Evolutionary conservation across 805 yeast genomes (phyloP).

Genomic region (Ogataea allantospora): DNA sequence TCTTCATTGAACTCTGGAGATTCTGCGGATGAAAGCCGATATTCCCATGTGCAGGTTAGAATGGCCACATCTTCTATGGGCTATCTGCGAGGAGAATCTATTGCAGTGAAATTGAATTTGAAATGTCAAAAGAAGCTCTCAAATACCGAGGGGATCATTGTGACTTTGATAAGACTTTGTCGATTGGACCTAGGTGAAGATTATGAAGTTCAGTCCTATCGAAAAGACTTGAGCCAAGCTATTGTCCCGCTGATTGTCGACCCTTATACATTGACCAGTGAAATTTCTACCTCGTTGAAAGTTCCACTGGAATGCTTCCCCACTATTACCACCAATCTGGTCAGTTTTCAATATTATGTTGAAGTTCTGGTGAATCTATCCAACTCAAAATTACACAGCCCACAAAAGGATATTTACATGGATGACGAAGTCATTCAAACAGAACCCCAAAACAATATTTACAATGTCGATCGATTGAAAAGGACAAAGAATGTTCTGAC

Average conservation of each 20-base stretch:
- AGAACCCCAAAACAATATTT: constrained; percentile 37
- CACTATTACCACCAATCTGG: constrained; percentile 67
- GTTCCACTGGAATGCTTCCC: constrained; percentile 88
- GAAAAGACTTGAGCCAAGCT: constrained; percentile 80
- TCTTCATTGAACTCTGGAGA: constrained; percentile 38
- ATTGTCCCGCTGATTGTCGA: constrained; percentile 78
- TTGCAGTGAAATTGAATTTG: constrained; percentile 67
- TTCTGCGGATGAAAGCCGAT: constrained; percentile 15
- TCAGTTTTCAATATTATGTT: constrained; percentile 79
- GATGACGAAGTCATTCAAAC: constrained; percentile 27
- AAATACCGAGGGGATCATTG: constrained; percentile 69
- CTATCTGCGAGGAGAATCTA: constrained; percentile 71
- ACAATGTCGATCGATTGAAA: constrained; percentile 79
- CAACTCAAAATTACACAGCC: constrained; percentile 37
- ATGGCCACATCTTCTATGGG: constrained; percentile 62
- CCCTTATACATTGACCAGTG: constrained; percentile 55
- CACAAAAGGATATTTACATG: constrained; percentile 17
- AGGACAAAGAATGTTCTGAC: constrained; percentile 75
- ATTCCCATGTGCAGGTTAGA: constrained; percentile 30
- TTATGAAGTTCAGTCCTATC: constrained; percentile 63
- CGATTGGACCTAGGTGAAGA: constrained; percentile 60
- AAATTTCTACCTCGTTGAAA: constrained; percentile 58
- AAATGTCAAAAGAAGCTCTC: constrained; percentile 70
- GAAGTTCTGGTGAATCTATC: constrained; percentile 83
- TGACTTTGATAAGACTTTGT: constrained; percentile 79